Conservation (phyloP, 2,329 filamentous ascomycete species). For the Podosphaera xanthii region DNA sequence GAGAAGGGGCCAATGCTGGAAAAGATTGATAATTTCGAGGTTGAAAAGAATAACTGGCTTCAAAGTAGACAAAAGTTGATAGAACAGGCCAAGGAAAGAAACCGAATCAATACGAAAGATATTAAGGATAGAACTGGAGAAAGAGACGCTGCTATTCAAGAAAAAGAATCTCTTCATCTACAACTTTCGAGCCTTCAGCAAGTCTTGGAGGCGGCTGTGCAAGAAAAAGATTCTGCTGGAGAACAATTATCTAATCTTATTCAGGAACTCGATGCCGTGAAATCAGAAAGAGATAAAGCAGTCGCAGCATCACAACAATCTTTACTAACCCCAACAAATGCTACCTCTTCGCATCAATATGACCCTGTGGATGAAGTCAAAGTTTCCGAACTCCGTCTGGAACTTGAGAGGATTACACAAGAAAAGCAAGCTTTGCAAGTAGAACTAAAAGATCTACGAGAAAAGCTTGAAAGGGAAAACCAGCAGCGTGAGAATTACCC, state of each 20-base stretch:
- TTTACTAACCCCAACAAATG: conserved; percentile 17
- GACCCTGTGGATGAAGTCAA: conserved; percentile 26
- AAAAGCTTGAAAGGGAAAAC: conserved; percentile 37
- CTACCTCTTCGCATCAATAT: conserved; percentile 29
- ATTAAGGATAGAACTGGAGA: conserved; percentile 29
- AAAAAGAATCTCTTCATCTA: conserved; percentile 20
- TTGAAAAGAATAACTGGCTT: conserved; percentile 30
- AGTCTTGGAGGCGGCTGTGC: conserved; percentile 23
- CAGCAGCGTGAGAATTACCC: conserved; percentile 32
- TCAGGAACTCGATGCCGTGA: conserved; percentile 21
- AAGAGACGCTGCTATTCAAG: conserved; percentile 17
- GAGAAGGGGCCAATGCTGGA: conserved; percentile 25
- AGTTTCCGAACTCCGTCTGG: conserved; percentile 26
- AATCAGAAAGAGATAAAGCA: conserved; percentile 24
- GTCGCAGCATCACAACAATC: conserved; percentile 9
- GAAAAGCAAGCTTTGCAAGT: conserved; percentile 49
- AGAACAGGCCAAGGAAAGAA: conserved; percentile 40
- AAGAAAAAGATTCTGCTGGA: conserved; percentile 16
- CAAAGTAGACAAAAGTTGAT: conserved; percentile 29
- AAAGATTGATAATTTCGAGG: conserved; percentile 29
- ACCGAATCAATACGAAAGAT: conserved; percentile 29
- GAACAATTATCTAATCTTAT: conserved; percentile 16
- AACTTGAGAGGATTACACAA: conserved; percentile 40
- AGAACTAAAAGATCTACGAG: conserved; percentile 30
- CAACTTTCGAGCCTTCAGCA: conserved; percentile 21